Conservation (phyloP, 106 monocot species). For the Allium sativum region DNA sequence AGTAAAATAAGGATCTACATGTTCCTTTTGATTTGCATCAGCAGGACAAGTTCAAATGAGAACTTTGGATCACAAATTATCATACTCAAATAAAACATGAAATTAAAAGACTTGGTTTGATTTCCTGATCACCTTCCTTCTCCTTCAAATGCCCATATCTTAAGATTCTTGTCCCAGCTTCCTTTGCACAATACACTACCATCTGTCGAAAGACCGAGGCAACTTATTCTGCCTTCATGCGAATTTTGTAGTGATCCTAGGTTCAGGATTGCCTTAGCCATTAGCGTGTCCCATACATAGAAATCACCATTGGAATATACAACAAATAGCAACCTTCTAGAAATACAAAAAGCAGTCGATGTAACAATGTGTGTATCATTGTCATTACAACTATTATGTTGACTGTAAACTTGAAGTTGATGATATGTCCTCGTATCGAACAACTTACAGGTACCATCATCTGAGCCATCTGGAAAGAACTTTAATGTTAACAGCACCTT, state of each 20-base stretch:
- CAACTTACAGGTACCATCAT: slow-evolving; percentile 84
- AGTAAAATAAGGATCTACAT: too few relatives aligned
- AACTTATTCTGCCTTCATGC: slow-evolving; percentile 79
- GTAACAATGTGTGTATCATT: slow-evolving; percentile 53
- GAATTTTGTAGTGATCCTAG: slow-evolving; percentile 78
- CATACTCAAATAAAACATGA: too few relatives aligned
- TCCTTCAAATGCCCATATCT: too few relatives aligned
- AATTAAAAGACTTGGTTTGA: too few relatives aligned
- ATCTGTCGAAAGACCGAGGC: slow-evolving; percentile 82
- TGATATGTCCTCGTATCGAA: slow-evolving; percentile 94
- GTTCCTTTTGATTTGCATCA: too few relatives aligned
- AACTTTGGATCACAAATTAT: too few relatives aligned
- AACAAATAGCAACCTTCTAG: slow-evolving; percentile 88
- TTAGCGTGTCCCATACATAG: slow-evolving; percentile 83
- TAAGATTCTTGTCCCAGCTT: slow-evolving; percentile 92
- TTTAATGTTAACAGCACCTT: slow-evolving; percentile 81
- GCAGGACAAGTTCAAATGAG: too few relatives aligned
- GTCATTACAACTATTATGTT: slow-evolving; percentile 25
- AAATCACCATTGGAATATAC: slow-evolving; percentile 97
- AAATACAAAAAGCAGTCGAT: slow-evolving; percentile 83
- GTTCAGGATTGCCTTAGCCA: slow-evolving; percentile 82
- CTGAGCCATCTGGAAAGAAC: slow-evolving; percentile 97
- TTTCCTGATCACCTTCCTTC: too few relatives aligned
- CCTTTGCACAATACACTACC: slow-evolving; percentile 97
- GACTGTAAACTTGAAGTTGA: slow-evolving; percentile 77